Base-by-base conservation (phyloP, 2,329 filamentous ascomycete genomes). In the Aspergillus eucalypticola region DNA sequence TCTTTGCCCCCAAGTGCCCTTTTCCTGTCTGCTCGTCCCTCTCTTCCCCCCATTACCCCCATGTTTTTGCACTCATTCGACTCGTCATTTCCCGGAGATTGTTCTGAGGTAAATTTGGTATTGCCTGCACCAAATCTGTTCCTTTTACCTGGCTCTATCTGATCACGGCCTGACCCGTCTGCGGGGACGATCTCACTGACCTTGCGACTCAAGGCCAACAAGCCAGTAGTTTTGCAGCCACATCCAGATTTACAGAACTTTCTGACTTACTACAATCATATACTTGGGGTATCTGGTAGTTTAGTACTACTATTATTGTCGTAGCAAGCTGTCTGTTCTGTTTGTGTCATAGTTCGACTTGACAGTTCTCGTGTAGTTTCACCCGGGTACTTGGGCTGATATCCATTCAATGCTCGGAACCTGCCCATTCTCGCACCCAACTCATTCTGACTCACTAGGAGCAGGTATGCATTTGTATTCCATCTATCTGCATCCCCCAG, bases 61-160 rank as follows among this genome's bases (percentile, higher is more conserved):
- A 77, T 80, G 76, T 90, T 83, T 81, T 86, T 87, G 82, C 85
- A 85, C 87, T 90, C 83, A 70, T 87, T 88, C 70, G 80, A 79
- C 77, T 86, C 86, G 78, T 74, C 75, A 44, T 52, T 58, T 54
- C 46, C 59, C 63, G 76, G 64, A 75, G 79, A 75, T 79, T 77
- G 48, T 71, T 66, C 54, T 70, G 13, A n/a, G 4, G 5, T 13
- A 6, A 4, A 23, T 13, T 3, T 7, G 29, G 44, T 21, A 29
- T 21, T 23, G 8, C 38, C 3, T 5, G 8, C 0, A n/a, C 8
- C 7, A 3, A 17, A 2, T 5, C 3, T 44, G 10, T 1, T 21
- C 4, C 1, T 2, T 17, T 23, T 41, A 35, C 1, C 10, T n/a
- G 6, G 10, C n/a, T 3, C 21, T 42, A 17, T 44, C 10, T n/a